Evolutionary conservation across 495 filamentous ascomycete genomes (phyloP), one percentile per base, ranked within the genome.

Genomic region (Cudoniella acicularis): DNA sequence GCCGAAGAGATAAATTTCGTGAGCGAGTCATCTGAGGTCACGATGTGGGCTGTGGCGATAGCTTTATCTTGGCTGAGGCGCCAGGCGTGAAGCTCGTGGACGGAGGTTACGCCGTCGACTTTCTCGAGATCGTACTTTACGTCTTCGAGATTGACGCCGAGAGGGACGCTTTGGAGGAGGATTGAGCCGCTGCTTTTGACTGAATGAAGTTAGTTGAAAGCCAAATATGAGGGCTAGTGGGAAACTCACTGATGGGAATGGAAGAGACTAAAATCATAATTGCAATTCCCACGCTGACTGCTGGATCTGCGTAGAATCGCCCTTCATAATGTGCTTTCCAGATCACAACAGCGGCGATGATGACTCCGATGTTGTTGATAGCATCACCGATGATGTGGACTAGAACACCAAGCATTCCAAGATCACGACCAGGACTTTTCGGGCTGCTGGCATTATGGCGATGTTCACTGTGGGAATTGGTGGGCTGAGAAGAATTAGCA

Each of bases 71-170:
- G 90, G 56, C 86, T 89, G 21, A 98, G 80, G 53, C 92, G 89
- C 93, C 93, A 98, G 51, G 96, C 89, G 67, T 98, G 93, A 17
- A 97, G 75, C 65, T 98, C 91, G 70, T 97, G 93, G 42, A 92
- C 89, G 25, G 86, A 86, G 49, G 87, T 75, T 51, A 96, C 81
- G 53, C 92, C 93, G 1, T 85, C 13, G 68, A 77, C 77, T 71
- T 75, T 77, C 59, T 88, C 82, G 49, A 98, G 89, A 67, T 98
- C 93, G 50, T 88, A 85, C 69, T 89, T 92, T 70, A 98, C 89
- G 60, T 96, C 89, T 49, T 90, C 87, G 26, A 96, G 76, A 53
- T 79, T 83, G 60, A 97, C 81, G 6, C 87, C 88, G 2, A 76
- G 76, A 0, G 93, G 93, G 0, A 91, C 90, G 30, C 88, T 90